These are phyloP conservation scores for Musa beccarii DNA, from an alignment of 176 grass and related monocot genomes.

Conservation along the genomic window DNA sequence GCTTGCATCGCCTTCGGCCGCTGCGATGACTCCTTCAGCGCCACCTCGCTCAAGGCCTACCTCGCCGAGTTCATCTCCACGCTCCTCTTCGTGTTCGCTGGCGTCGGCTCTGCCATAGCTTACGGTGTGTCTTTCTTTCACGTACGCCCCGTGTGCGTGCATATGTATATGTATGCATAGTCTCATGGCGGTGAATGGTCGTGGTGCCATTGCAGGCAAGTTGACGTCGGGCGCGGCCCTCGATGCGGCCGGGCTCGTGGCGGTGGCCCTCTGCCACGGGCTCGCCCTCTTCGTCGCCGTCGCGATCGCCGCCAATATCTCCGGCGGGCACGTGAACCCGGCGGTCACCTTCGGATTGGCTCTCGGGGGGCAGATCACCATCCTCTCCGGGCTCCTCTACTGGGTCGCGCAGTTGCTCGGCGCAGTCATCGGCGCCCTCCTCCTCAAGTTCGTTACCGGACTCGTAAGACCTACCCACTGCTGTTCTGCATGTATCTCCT, in stretches of 20 bases:
- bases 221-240: constrained; percentile 1
- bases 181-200: not conserved
- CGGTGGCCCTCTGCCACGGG: constrained; percentile 6
- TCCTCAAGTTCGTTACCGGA: constrained; percentile 5
- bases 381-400: constrained; percentile 7
- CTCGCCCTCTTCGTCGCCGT: constrained; percentile 9
- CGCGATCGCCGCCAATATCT: constrained; percentile 9
- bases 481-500: not conserved
- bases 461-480: not conserved
- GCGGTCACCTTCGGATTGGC: constrained; percentile 11
- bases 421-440: not conserved
- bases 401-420: constrained; percentile 8
- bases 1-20: constrained; percentile 8
- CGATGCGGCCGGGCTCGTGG: constrained; percentile 1
- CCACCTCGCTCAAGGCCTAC: constrained; percentile 2
- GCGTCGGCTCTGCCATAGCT: constrained; percentile 9
- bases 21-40: constrained; percentile 16
- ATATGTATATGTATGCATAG: not conserved
- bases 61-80: constrained; percentile 16
- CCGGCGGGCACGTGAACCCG: constrained; percentile 12
- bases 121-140: not conserved
- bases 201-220: not conserved
- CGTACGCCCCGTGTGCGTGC: not conserved
- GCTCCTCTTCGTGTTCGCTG: constrained; percentile 14
- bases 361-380: constrained; percentile 4